Evolutionary conservation across 2,329 filamentous ascomycete genomes (phyloP).

Genomic region (Penicillium sumatraense): DNA sequence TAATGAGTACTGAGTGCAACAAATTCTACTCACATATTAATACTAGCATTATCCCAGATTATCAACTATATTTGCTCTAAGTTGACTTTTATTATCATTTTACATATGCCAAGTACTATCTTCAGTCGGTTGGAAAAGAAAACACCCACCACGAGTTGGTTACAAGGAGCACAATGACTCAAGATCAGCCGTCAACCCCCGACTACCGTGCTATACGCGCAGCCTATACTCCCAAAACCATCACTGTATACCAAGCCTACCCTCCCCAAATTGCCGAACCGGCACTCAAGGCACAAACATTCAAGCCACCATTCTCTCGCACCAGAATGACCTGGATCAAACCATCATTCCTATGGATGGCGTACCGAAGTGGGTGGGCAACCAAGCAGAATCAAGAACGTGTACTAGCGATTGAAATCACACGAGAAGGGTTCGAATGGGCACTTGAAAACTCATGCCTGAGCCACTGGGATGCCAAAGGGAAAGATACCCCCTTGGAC

Average conservation of each 20-base stretch:
- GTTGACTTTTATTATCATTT: too few species aligned
- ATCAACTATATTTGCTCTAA: too few species aligned
- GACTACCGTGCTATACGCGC: constrained; percentile 59
- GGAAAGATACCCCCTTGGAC: constrained; percentile 8
- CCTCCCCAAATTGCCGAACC: constrained; percentile 56
- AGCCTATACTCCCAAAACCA: constrained; percentile 53
- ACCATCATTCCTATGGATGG: constrained; percentile 67
- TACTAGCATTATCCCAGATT: too few species aligned
- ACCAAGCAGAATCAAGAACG: constrained; percentile 59
- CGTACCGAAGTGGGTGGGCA: constrained; percentile 66
- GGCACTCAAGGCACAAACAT: constrained; percentile 56
- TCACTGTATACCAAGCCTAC: constrained; percentile 69
- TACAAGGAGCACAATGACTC: not conserved
- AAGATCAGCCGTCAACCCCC: not conserved
- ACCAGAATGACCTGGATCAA: constrained; percentile 69
- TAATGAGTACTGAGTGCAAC: too few species aligned
- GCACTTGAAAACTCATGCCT: constrained; percentile 49
- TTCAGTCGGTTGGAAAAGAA: too few species aligned
- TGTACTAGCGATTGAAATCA: constrained; percentile 63
- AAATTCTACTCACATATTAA: too few species aligned
- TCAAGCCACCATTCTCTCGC: constrained; percentile 57
- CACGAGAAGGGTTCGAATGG: constrained; percentile 53
- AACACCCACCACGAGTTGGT: too few species aligned
- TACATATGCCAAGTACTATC: too few species aligned
- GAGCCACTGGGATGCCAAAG: constrained; percentile 21